phyloP scores from a whole-genome alignment of 345 rosid species.

The Carallia pectinifolia region DNA sequence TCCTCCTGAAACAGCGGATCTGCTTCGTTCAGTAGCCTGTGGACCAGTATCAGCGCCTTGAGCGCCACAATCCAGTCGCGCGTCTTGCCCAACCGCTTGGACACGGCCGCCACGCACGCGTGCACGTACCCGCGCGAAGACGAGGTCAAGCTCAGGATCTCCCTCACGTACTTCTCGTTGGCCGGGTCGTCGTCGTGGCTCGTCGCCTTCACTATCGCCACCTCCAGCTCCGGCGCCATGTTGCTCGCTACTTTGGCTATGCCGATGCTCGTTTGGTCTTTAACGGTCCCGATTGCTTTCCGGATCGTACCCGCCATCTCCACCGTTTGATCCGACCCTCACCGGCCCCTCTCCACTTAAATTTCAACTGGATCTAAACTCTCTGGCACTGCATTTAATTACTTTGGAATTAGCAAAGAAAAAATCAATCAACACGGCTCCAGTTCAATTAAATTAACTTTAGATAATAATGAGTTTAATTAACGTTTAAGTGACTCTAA shows the following conservation, averaged over 20 bases:
- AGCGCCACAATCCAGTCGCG: constrained; percentile 94
- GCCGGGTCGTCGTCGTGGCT: constrained; percentile 92
- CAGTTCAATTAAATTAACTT: too few species aligned
- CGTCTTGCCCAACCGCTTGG: constrained; percentile 73
- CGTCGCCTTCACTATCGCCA: constrained; percentile 85
- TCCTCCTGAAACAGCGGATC: constrained; percentile 69
- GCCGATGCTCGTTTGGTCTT: constrained; percentile 92
- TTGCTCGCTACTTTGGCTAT: constrained; percentile 88
- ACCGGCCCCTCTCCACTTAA: too few species aligned
- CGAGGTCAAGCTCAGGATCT: constrained; percentile 59
- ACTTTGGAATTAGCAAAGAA: too few species aligned
- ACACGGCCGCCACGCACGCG: constrained; percentile 72
- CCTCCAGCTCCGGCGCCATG: constrained; percentile 96
- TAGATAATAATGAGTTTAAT: too few species aligned
- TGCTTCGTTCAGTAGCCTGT: constrained; percentile 67
- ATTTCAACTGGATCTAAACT: too few species aligned
- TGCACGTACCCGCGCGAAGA: constrained; percentile 61
- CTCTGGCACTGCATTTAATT: too few species aligned
- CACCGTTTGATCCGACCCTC: not conserved
- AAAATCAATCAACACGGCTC: too few species aligned
- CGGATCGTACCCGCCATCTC: constrained; percentile 85
- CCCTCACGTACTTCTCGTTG: constrained; percentile 68
- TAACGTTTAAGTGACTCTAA: not conserved
- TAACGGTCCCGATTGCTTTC: constrained; percentile 91
- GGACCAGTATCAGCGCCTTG: constrained; percentile 68